Evolutionary conservation across 495 filamentous ascomycete genomes (phyloP).

Genomic region (Opeltia flavorubescens): DNA sequence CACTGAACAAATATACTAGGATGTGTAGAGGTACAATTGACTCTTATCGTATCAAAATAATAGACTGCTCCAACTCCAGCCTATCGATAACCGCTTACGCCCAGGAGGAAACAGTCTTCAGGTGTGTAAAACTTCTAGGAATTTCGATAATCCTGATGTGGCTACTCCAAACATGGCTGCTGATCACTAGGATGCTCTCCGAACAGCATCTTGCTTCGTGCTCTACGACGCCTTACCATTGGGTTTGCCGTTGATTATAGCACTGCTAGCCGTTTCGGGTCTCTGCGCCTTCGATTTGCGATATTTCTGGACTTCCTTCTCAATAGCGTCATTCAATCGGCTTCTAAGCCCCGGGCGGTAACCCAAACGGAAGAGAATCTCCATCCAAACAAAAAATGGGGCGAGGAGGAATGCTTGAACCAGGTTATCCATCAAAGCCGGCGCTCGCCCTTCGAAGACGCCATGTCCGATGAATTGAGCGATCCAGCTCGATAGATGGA

Average conservation of each 20-base stretch:
- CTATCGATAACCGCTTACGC: too few relatives aligned
- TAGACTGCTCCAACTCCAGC: too few relatives aligned
- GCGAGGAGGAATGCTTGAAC: constrained; percentile 86
- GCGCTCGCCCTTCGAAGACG: constrained; percentile 73
- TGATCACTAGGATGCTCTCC: too few relatives aligned
- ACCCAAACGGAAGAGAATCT: constrained; percentile 79
- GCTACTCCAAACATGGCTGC: too few relatives aligned
- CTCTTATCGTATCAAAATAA: too few relatives aligned
- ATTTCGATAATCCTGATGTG: too few relatives aligned
- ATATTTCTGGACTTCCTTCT: constrained; percentile 51
- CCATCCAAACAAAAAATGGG: constrained; percentile 97
- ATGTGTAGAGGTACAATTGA: too few relatives aligned
- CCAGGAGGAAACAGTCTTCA: too few relatives aligned
- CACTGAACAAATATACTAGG: too few relatives aligned
- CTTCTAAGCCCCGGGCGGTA: constrained; percentile 78
- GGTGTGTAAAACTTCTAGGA: too few relatives aligned
- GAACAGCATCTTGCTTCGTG: too few relatives aligned
- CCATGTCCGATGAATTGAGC: constrained; percentile 88
- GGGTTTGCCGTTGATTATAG: constrained; percentile 24
- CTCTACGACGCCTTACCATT: constrained; percentile 8
- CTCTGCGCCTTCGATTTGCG: constrained; percentile 23
- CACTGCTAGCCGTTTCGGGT: too few relatives aligned
- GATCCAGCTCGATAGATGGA: constrained; percentile 68
- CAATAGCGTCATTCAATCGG: constrained; percentile 60
- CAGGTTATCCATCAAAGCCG: constrained; percentile 80